Base-by-base conservation (phyloP, 2,329 filamentous ascomycete species). In the Colletotrichum theobromicola region DNA sequence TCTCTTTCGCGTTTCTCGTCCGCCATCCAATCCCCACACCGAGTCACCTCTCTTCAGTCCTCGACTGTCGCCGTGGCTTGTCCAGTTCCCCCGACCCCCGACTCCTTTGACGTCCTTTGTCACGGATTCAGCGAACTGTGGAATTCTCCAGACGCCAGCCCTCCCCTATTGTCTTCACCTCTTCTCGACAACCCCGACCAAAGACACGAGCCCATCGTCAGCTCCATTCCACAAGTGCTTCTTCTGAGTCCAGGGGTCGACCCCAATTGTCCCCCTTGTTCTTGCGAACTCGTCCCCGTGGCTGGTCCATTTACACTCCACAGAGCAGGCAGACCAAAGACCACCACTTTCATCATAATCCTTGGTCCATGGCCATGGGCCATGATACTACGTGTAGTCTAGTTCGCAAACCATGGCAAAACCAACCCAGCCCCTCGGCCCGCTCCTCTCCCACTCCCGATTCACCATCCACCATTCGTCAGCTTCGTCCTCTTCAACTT, bases 181-280 rank as follows among this genome's bases (percentile, higher is more conserved):
- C 13, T 63, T 63, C 21, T 50, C 16, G 21, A 30, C 61, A 42
- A 5, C 15, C 16, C 13, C 6, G 28, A 32, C 53, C 61, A 42
- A 24, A 42, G 21, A 63, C 61, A 12, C 61, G 61, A 46, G 28
- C 61, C 61, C 61, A 46, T 64, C 37, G n/a, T 18, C 65, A n/a
- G 42, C 30, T 26, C 58, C 66, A 58, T 71, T 71, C 68, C 62
- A 50, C 50, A 28, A 18, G 28, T n/a, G 12, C 3, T 32, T 32
- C 32, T 21, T 32, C 30, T 9, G 30, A 60, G 26, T 28, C 28
- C 34, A 53, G 63, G 46, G 42, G 63, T 35, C 53, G 42, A 50
- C 50, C 66, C 26, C 37, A n/a, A 73, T 70, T 73, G 70, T 73
- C 28, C 70, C 37, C 55, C 64, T 72, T 72, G 64, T 72, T 64